Conservation (phyloP, 1,284 basidiomycete species). For the Malassezia sp. region DNA sequence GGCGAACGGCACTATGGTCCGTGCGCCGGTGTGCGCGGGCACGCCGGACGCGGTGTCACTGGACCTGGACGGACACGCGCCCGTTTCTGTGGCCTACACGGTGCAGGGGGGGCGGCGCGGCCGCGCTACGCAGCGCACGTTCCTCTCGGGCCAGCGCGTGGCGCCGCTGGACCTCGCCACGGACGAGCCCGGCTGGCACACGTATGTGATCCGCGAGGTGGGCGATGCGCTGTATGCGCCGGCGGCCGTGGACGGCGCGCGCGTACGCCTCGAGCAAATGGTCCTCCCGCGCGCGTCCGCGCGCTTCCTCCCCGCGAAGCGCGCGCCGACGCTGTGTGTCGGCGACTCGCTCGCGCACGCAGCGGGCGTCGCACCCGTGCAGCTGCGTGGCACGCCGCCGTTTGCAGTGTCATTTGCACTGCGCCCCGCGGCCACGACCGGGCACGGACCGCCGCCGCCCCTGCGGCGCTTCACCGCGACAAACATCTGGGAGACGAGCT, state of each 20-base stretch:
- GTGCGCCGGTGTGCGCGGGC: constrained; percentile 69
- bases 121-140: constrained; percentile 48
- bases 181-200: constrained; percentile 64
- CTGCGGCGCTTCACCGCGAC: not conserved
- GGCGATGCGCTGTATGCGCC: constrained; percentile 62
- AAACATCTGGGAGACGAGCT: not conserved
- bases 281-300: constrained; percentile 27
- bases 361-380: constrained; percentile 48
- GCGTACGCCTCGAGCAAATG: constrained; percentile 33
- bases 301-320: constrained; percentile 12
- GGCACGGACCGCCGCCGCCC: not conserved
- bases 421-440: constrained; percentile 44
- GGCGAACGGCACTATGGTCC: constrained; percentile 48
- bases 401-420: constrained; percentile 70
- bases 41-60: constrained; percentile 67
- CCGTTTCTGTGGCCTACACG: constrained; percentile 26
- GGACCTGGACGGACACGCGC: constrained; percentile 58
- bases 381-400: constrained; percentile 62
- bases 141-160: constrained; percentile 71
- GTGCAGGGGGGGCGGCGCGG: constrained; percentile 17
- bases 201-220: constrained; percentile 76
- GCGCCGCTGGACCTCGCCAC: constrained; percentile 76
- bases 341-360: constrained; percentile 28
- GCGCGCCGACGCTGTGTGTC: constrained; percentile 60
- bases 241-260: constrained; percentile 48